These are phyloP conservation scores for Chrysoporthe austroafricana DNA, from an alignment of 2,329 filamentous ascomycete genomes.

Conservation along the genomic window DNA sequence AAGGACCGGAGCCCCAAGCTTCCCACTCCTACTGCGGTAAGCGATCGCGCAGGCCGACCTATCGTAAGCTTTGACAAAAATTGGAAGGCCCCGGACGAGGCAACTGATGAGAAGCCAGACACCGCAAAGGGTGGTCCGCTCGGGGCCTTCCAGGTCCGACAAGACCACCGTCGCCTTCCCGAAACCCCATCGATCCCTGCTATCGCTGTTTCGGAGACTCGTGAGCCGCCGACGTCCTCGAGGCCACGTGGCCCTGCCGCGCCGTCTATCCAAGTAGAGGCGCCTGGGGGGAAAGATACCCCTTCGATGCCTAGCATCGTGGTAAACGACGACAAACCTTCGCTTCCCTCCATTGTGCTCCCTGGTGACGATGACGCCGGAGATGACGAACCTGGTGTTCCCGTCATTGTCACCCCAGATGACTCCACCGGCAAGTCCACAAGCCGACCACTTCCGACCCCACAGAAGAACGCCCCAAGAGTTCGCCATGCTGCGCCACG, in stretches of 20 bases:
- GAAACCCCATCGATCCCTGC: conserved; percentile 51
- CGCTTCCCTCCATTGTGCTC: conserved; percentile 52
- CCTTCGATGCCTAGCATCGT: conserved; percentile 57
- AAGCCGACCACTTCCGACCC: conserved; percentile 53
- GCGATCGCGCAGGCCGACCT: conserved; percentile 84
- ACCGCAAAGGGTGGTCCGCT: conserved; percentile 28
- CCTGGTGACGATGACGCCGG: conserved; percentile 37
- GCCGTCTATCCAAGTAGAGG: conserved; percentile 51
- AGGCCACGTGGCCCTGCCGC: conserved; percentile 43
- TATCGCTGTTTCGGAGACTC: conserved; percentile 58
- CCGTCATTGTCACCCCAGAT: conserved; percentile 52
- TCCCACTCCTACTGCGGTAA: conserved; percentile 87
- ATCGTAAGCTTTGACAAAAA: conserved; percentile 95
- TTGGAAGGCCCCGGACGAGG: conserved; percentile 75
- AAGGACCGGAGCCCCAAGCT: conserved; percentile 86
- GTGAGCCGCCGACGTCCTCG: conserved; percentile 41
- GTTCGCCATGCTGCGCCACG: conserved; percentile 45
- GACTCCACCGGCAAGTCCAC: conserved; percentile 39
- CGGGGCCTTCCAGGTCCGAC: conserved; percentile 33
- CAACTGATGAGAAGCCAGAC: conserved; percentile 71
- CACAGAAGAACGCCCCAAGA: conserved; percentile 41
- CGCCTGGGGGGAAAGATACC: conserved; percentile 33
- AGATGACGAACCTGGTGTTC: conserved; percentile 37
- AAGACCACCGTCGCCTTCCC: conserved; percentile 34
- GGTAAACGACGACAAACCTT: conserved; percentile 43